Percentiles rank a stretch among this genome's conserved stretches.
phyloP scores from a whole-genome alignment of 108 stramenopile species.

The Fistulifera pelliculosa region DNA sequence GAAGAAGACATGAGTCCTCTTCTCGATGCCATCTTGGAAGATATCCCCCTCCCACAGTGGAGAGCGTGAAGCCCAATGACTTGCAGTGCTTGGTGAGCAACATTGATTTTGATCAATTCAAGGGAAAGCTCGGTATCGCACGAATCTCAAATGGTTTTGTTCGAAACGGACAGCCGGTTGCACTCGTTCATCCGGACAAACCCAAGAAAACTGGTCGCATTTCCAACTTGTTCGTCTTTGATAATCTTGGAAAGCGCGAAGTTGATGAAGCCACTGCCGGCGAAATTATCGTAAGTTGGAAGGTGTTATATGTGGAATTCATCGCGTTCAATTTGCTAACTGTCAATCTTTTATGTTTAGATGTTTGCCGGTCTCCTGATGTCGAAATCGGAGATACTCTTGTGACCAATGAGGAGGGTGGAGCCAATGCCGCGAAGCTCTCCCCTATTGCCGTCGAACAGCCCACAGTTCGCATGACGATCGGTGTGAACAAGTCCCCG shows the following conservation, averaged over 20 bases:
- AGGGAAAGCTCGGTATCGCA: conserved; percentile 98
- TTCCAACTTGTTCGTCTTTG: conserved; percentile 88
- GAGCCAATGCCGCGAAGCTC: conserved; percentile 75
- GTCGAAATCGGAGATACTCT: conserved; percentile 96
- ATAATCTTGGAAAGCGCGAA: conserved; percentile 90
- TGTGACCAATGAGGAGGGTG: conserved; percentile 74
- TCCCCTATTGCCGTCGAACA: conserved; percentile 96
- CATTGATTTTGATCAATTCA: conserved; percentile 97
- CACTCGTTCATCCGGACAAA: conserved; percentile 64
- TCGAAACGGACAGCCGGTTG: conserved; percentile 67
- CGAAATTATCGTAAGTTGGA: conserved; percentile 73
- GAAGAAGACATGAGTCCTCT: conserved; percentile 85
- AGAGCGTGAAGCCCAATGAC: conserved; percentile 42
- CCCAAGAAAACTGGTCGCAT: conserved; percentile 77
- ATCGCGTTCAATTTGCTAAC: no score
- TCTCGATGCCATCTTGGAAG: conserved; percentile 79
- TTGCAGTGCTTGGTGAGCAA: conserved; percentile 88
- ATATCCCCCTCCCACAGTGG: conserved; percentile 66
- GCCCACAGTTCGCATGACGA: conserved; percentile 97
- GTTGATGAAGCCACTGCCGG: conserved; percentile 88
- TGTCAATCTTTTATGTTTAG: no score
- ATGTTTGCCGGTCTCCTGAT: conserved; percentile 91
- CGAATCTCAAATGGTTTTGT: conserved; percentile 84
- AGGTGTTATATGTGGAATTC: no score
- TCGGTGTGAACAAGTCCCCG: conserved; percentile 98